Evolutionary conservation across 495 filamentous ascomycete genomes (phyloP).

Genomic region (Penicillium egyptiacum): DNA sequence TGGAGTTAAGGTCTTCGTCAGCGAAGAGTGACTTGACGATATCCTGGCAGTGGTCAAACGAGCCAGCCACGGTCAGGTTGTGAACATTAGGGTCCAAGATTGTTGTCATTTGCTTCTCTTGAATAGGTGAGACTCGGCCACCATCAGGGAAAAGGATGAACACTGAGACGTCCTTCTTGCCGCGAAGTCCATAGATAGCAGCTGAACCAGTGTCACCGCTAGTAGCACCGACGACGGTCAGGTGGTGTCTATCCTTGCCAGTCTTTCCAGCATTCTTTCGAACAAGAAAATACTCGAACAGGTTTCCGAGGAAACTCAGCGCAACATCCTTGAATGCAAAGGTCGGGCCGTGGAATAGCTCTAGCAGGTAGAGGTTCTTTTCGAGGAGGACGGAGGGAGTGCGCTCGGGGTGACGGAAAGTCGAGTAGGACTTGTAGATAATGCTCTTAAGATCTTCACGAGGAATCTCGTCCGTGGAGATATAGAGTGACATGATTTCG

Average conservation of each 20-base stretch:
- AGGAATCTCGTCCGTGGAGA: slow-evolving; percentile 80
- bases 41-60: slow-evolving; percentile 97
- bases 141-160: slow-evolving; percentile 88
- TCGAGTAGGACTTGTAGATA: slow-evolving; percentile 76
- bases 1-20: slow-evolving; percentile 73
- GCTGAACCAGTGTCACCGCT: slow-evolving; percentile 94
- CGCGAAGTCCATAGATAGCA: slow-evolving; percentile 94
- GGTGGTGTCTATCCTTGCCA: slow-evolving; percentile 72
- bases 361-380: slow-evolving; percentile 76
- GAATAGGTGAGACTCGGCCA: slow-evolving; percentile 69
- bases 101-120: slow-evolving; percentile 95
- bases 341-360: slow-evolving; percentile 98
- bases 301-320: slow-evolving; percentile 86
- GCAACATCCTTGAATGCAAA: slow-evolving; percentile 89
- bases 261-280: slow-evolving; percentile 74
- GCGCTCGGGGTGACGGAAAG: slow-evolving; percentile 60
- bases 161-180: slow-evolving; percentile 92
- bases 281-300: slow-evolving; percentile 94
- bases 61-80: slow-evolving; percentile 80
- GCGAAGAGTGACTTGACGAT: slow-evolving; percentile 90
- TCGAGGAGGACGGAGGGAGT: slow-evolving; percentile 72
- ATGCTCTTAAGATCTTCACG: slow-evolving; percentile 74
- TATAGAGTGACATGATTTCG: slow-evolving; percentile 72
- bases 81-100: slow-evolving; percentile 82
- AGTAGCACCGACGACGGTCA: slow-evolving; percentile 90